Evolutionary conservation across 805 yeast genomes (phyloP).

Genomic region (Ogataea allantospora): DNA sequence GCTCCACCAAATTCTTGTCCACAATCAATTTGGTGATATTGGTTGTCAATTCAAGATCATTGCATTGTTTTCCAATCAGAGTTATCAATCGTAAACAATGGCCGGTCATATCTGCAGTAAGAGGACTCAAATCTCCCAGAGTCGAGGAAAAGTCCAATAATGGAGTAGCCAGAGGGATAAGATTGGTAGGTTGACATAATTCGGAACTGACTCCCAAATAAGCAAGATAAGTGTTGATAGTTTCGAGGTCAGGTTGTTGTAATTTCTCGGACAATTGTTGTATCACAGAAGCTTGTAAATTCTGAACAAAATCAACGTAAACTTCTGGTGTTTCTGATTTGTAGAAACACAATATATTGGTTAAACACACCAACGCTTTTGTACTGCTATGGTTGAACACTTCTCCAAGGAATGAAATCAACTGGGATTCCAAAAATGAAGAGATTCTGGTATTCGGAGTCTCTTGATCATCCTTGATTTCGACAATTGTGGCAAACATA

Average conservation of each 20-base stretch:
- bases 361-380: conserved; percentile 63
- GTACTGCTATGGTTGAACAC: conserved; percentile 49
- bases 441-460: conserved; percentile 12
- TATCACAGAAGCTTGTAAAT: conserved; percentile 10
- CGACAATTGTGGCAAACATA: conserved; percentile 71
- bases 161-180: conserved; percentile 1
- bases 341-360: conserved; percentile 53
- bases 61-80: conserved; percentile 25
- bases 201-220: conserved; percentile 18
- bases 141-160: conserved; percentile 5
- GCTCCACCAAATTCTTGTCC: conserved; percentile 23
- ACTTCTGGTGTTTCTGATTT: conserved; percentile 28
- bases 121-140: conserved; percentile 8
- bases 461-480: conserved; percentile 38
- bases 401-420: conserved; percentile 37
- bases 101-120: conserved; percentile 21
- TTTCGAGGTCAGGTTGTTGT: conserved; percentile 14
- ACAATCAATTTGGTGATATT: conserved; percentile 27
- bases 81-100: conserved; percentile 27
- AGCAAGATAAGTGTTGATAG: conserved; percentile 19
- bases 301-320: conserved; percentile 12
- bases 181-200: conserved; percentile 5
- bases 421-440: conserved; percentile 11
- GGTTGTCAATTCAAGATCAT: conserved; percentile 17
- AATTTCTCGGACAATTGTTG: conserved; percentile 5